Percentiles rank a stretch among this genome's conserved stretches.
phyloP scores from a whole-genome alignment of 164 flowering plant species.

The Dillenia suffruticosa region DNA sequence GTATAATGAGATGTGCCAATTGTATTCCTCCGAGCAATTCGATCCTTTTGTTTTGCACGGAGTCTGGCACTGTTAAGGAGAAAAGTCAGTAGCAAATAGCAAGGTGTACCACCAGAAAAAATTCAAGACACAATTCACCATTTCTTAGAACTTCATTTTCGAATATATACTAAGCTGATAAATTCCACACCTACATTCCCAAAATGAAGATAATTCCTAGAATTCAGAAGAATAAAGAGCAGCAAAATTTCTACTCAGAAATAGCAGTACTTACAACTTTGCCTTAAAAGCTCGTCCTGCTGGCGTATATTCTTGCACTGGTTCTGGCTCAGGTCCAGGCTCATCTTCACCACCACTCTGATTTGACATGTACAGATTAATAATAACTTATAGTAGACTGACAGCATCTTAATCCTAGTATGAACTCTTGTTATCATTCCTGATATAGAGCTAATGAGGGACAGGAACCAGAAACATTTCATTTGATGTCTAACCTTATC shows the following conservation, averaged over 20 bases:
- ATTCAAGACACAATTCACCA: neutral
- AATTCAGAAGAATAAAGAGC: neutral
- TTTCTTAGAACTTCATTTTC: too few species aligned
- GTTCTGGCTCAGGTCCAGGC: conserved; percentile 57
- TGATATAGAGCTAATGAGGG: too few species aligned
- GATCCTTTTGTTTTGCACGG: conserved; percentile 86
- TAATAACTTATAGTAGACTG: neutral
- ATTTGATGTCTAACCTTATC: too few species aligned
- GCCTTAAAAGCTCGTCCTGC: conserved; percentile 88
- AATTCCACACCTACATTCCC: too few species aligned
- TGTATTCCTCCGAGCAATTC: conserved; percentile 56
- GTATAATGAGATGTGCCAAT: conserved; percentile 26
- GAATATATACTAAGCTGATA: too few species aligned
- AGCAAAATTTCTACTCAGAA: neutral
- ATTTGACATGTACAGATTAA: conserved; percentile 14
- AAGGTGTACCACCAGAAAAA: neutral
- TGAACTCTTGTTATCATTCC: too few species aligned
- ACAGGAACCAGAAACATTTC: too few species aligned
- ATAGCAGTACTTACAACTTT: conserved; percentile 63
- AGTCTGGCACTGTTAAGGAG: conserved; percentile 60
- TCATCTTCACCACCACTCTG: conserved; percentile 86
- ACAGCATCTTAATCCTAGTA: neutral
- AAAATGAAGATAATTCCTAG: too few species aligned
- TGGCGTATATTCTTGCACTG: conserved; percentile 74
- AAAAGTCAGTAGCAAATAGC: neutral